Evolutionary conservation across 2,329 filamentous ascomycete genomes (phyloP), one percentile per base, ranked within the genome.

Genomic region (Scedosporium apiospermum): DNA sequence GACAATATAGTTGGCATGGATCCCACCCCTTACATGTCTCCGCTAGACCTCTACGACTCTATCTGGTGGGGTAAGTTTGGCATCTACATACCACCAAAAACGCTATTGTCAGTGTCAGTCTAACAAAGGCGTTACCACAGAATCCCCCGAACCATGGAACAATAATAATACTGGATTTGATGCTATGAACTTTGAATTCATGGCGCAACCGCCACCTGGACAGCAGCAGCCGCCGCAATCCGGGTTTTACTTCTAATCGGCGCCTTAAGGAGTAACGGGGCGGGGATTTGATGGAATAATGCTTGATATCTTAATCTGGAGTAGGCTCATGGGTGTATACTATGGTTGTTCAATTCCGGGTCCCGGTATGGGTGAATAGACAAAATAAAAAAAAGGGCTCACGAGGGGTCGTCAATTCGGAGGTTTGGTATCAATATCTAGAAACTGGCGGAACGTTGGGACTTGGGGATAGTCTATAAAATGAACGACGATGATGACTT

Each of bases 41-140:
- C 85, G 0, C 85, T 88, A 83, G 85, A 88, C 64, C 73, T 88
- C 0, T 88, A 87, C 69, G 84, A 88, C 68, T 86, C 84, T 3
- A 88, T 88, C 57, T 88, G 87, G 75, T 87, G 84, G 79, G 85
- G 84, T 87, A 73, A 71, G 82, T 76, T 34, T 38, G 65, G n/a
- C 7, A 23, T 6, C 27, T 16, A 30, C 18, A 27, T 18, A 41
- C 61, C 60, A 23, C 21, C 44, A 53, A 44, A 18, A 16, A 14
- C 12, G 16, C 57, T 30, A n/a, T 27, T 4, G 10, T 34, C 55
- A 30, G 9, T 12, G 34, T 38, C 10, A 12, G 34, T 38, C 55
- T 57, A 57, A 57, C 55, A 10, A 3, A 34, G 9, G 6, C 55
- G 2, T 10, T 57, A 9, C 58, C 42, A 5, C 64, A 85, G 83